Conservation (phyloP, 1,139 yeast species). For the Diutina mesorugosa region DNA sequence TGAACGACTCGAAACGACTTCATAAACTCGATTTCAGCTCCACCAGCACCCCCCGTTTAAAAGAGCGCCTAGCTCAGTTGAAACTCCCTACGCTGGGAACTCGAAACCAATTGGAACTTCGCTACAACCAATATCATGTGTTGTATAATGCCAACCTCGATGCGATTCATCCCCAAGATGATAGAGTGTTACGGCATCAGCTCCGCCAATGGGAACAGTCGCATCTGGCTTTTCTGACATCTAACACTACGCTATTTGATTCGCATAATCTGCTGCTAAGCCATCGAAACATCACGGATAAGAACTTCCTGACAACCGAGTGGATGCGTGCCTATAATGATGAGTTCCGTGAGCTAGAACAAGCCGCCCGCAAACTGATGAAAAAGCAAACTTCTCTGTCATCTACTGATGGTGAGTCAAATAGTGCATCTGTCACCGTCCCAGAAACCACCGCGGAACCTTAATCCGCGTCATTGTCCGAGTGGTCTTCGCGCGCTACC, state of each 20-base stretch:
- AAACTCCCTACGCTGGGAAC: constrained; percentile 54
- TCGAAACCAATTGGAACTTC: constrained; percentile 46
- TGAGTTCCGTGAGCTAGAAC: constrained; percentile 41
- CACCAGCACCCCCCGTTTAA: constrained; percentile 46
- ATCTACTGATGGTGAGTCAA: not conserved
- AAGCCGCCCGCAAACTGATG: constrained; percentile 26
- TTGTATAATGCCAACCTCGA: constrained; percentile 1
- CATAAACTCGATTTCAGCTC: constrained; percentile 53
- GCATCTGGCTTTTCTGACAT: not conserved
- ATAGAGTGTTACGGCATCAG: not conserved
- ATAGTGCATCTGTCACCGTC: not conserved
- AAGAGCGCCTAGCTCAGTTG: constrained; percentile 41
- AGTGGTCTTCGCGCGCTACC: not conserved
- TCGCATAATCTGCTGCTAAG: constrained; percentile 8
- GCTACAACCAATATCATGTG: constrained; percentile 71
- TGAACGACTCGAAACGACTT: constrained; percentile 18
- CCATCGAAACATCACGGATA: constrained; percentile 20
- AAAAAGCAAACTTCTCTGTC: not conserved
- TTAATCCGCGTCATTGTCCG: not conserved
- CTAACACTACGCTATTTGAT: not conserved
- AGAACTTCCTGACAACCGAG: constrained; percentile 25
- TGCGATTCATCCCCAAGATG: not conserved
- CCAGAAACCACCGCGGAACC: not conserved
- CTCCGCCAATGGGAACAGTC: constrained; percentile 1
- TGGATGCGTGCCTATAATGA: constrained; percentile 39